Conservation (phyloP, 305 asterid species). For the Fraxinus latifolia region DNA sequence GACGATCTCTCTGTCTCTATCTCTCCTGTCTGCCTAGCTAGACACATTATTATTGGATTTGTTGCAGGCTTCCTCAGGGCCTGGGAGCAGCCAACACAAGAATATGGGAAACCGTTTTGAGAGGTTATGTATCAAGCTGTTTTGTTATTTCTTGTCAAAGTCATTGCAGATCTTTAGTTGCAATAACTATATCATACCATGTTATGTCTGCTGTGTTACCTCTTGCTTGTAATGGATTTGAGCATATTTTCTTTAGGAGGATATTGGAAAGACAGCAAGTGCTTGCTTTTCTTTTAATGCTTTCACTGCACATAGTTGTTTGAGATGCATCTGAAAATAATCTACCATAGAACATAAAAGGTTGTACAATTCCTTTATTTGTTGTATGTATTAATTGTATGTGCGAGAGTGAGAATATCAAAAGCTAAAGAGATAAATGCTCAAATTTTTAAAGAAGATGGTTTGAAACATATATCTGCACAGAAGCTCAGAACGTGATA, state of each 20-base stretch:
- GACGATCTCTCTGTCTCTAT: neutral
- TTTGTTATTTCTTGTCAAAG: neutral
- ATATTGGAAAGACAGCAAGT: neutral
- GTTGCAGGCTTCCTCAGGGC: slow-evolving; percentile 43
- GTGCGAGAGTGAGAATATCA: neutral
- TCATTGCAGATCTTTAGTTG: neutral
- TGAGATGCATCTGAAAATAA: neutral
- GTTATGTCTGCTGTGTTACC: neutral
- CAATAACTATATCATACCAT: neutral
- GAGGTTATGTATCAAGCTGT: neutral
- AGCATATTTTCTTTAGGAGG: neutral
- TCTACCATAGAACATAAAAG: neutral
- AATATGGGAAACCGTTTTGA: slow-evolving; percentile 46
- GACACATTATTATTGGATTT: neutral
- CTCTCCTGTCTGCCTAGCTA: neutral
- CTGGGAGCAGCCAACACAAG: slow-evolving; percentile 60
- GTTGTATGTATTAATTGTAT: neutral
- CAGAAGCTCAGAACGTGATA: neutral
- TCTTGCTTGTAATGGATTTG: slow-evolving; percentile 18
- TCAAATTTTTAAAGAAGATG: neutral
- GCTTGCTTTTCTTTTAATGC: neutral
- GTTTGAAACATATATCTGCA: neutral
- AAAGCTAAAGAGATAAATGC: neutral
- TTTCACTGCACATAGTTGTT: neutral
- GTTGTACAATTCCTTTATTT: neutral